A percentile compares a stretch with the other conserved stretches of the same genome.
Conservation (phyloP, 2,329 filamentous ascomycete genomes). For the Fusarium kyushuense region DNA sequence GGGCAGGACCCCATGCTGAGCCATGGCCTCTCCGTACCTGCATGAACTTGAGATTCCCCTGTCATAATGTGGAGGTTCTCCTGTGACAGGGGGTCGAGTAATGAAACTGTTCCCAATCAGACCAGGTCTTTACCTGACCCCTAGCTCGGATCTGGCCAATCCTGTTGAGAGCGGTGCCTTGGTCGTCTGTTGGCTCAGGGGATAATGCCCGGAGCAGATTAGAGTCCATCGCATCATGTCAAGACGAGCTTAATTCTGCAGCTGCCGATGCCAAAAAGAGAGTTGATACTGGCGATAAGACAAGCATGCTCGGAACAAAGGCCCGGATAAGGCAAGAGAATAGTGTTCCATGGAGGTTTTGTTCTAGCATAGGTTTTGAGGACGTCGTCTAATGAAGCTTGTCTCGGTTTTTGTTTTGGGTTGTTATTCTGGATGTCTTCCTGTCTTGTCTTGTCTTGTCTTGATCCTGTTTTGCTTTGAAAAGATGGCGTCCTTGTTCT, state of each 20-base stretch:
- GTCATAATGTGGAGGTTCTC: slow-evolving; percentile 35
- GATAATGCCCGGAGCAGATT: slow-evolving; percentile 38
- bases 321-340: slow-evolving; percentile 35
- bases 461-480: slow-evolving; percentile 11
- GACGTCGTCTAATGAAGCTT: slow-evolving; percentile 12
- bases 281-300: slow-evolving; percentile 14
- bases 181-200: slow-evolving; percentile 33
- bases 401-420: slow-evolving; percentile 29
- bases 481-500: slow-evolving; percentile 7
- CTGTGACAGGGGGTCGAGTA: slow-evolving; percentile 36
- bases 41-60: slow-evolving; percentile 34
- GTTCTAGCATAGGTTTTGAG: slow-evolving; percentile 10
- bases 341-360: slow-evolving; percentile 5
- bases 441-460: slow-evolving; percentile 22
- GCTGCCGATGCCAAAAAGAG: slow-evolving; percentile 10
- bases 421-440: slow-evolving; percentile 13
- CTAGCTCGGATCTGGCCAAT: slow-evolving; percentile 42
- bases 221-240: slow-evolving; percentile 34
- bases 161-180: slow-evolving; percentile 29
- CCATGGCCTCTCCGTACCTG: slow-evolving; percentile 23
- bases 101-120: slow-evolving; percentile 48
- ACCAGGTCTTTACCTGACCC: slow-evolving; percentile 37
- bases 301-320: slow-evolving; percentile 34
- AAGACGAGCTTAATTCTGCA: slow-evolving; percentile 30
- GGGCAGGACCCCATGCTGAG: slow-evolving; percentile 27